phyloP scores from a whole-genome alignment of 441 rosid genomes.

The Sinapis alba region DNA sequence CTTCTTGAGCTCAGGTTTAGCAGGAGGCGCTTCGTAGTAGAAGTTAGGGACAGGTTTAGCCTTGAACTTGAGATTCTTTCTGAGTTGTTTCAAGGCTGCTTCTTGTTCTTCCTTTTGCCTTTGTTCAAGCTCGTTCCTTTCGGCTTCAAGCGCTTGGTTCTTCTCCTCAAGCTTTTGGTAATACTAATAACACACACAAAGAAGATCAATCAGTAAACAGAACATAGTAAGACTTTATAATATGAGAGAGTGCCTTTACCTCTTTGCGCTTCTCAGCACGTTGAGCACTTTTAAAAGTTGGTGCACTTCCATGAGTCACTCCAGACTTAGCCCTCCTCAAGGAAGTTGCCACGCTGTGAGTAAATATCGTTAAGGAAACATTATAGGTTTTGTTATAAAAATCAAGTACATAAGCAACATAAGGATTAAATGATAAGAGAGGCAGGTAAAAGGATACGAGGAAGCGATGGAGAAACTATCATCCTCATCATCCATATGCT shows the following conservation, averaged over 20 bases:
- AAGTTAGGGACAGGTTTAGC: conserved; percentile 97
- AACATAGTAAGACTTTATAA: conserved; percentile 8
- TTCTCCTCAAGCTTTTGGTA: conserved; percentile 86
- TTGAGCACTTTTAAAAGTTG: conserved; percentile 67
- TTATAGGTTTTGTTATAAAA: neutral
- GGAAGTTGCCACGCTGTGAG: conserved; percentile 62
- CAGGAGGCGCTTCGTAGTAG: conserved; percentile 92
- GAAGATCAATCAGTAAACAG: neutral
- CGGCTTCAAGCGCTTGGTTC: conserved; percentile 76
- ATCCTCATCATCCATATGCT: conserved; percentile 80
- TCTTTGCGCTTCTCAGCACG: conserved; percentile 93
- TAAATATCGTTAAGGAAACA: conserved; percentile 53
- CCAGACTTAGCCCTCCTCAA: conserved; percentile 64
- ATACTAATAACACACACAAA: conserved; percentile 50
- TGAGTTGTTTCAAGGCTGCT: conserved; percentile 85
- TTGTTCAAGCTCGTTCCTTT: conserved; percentile 71
- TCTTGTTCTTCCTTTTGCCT: conserved; percentile 98
- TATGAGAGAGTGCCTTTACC: conserved; percentile 42
- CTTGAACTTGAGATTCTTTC: conserved; percentile 78
- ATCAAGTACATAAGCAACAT: neutral
- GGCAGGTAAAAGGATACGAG: conserved; percentile 69
- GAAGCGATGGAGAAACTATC: conserved; percentile 84
- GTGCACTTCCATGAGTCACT: conserved; percentile 84
- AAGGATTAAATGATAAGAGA: conserved; percentile 4
- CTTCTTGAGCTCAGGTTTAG: conserved; percentile 83